Evolutionary conservation across 768 basidiomycete genomes (phyloP).

Genomic region (Dioszegia crocea): DNA sequence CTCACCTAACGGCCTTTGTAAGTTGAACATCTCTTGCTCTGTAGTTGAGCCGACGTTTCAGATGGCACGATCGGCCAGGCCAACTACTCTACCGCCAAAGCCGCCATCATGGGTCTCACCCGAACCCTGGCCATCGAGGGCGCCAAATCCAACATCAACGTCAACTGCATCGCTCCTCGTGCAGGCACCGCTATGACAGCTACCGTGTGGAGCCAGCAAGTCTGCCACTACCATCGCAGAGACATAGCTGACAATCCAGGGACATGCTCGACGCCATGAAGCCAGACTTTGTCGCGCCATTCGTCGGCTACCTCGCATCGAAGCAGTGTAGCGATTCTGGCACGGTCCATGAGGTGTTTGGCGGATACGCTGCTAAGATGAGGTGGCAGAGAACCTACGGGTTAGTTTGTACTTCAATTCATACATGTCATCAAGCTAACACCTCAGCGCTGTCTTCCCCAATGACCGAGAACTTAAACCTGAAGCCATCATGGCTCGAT

Average conservation of each 20-base stretch:
- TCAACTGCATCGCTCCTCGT: conserved; percentile 79
- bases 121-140: conserved; percentile 87
- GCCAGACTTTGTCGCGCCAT: conserved; percentile 87
- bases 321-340: conserved; percentile 71
- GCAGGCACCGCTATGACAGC: conserved; percentile 90
- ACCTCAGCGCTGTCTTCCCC: conserved; percentile 58
- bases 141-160: conserved; percentile 80
- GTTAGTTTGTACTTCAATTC: conserved; percentile 48
- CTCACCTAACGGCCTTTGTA: conserved; percentile 88
- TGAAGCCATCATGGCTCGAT: conserved; percentile 74
- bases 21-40: conserved; percentile 46
- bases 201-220: conserved; percentile 64
- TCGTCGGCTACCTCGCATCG: conserved; percentile 85
- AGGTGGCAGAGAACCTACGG: conserved; percentile 91
- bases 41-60: conserved; percentile 41
- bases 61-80: conserved; percentile 95
- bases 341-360: conserved; percentile 75
- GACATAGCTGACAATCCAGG: conserved; percentile 17
- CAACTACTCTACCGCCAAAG: conserved; percentile 91
- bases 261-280: conserved; percentile 77
- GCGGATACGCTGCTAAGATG: conserved; percentile 87
- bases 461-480: conserved; percentile 68
- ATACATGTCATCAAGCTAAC: not conserved
- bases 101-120: conserved; percentile 85
- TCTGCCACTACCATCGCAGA: conserved; percentile 16